phyloP scores from a whole-genome alignment of 495 filamentous ascomycete genomes.

The Penicillium argentinense region DNA sequence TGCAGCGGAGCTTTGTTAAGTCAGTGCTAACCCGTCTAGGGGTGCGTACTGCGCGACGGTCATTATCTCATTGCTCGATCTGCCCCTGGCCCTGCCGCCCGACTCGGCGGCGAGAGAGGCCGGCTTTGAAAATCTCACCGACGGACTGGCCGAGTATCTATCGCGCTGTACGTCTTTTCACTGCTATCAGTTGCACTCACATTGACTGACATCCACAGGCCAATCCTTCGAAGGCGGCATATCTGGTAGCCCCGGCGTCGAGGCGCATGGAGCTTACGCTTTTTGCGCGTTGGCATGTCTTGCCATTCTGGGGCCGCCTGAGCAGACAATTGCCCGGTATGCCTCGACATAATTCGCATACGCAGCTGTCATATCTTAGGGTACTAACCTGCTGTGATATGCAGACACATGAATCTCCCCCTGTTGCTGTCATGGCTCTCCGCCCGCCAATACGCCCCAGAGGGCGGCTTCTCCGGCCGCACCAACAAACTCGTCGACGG shows the following conservation, averaged over 20 bases:
- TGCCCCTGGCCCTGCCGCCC: constrained; percentile 76
- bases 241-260: constrained; percentile 71
- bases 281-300: constrained; percentile 91
- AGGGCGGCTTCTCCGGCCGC: constrained; percentile 87
- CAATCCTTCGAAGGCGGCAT: constrained; percentile 96
- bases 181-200: too few species aligned
- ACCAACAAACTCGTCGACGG: constrained; percentile 99
- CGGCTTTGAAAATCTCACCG: constrained; percentile 56
- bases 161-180: constrained; percentile 63
- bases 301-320: constrained; percentile 75
- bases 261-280: constrained; percentile 95
- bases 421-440: constrained; percentile 83
- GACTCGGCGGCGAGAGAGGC: constrained; percentile 51
- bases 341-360: too few species aligned
- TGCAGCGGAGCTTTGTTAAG: too few species aligned
- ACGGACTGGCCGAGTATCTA: constrained; percentile 75
- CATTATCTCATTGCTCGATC: constrained; percentile 74
- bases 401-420: constrained; percentile 74
- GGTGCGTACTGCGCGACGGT: constrained; percentile 89
- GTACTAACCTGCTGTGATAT: constrained; percentile 24
- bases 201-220: constrained; percentile 48
- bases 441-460: constrained; percentile 83
- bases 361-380: too few species aligned
- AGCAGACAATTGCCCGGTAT: constrained; percentile 65
- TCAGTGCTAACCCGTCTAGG: constrained; percentile 41